Evolutionary conservation across 306 rosid genomes (phyloP).

Genomic region (Styphnolobium japonicum): DNA sequence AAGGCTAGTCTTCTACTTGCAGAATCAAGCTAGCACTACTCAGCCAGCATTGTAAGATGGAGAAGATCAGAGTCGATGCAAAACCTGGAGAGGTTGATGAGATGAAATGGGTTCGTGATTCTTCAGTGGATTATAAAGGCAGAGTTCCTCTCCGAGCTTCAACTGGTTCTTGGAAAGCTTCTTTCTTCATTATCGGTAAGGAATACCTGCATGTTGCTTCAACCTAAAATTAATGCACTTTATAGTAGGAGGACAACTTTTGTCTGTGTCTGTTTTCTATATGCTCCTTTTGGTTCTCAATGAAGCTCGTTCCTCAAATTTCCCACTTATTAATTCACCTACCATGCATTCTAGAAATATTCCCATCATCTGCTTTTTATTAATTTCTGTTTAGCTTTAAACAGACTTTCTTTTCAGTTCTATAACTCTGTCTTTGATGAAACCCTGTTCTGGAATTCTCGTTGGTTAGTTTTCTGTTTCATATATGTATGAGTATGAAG

Average conservation of each 20-base stretch:
- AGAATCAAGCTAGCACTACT: not conserved
- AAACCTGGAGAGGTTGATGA: conserved; percentile 20
- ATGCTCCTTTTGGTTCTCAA: not conserved
- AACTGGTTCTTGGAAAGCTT: conserved; percentile 73
- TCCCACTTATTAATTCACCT: not conserved
- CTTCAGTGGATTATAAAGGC: conserved; percentile 59
- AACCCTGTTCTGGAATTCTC: not conserved
- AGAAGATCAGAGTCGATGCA: conserved; percentile 24
- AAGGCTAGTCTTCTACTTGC: not conserved
- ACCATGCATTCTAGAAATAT: not conserved
- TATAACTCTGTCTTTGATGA: not conserved
- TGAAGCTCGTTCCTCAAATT: not conserved
- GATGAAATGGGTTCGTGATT: conserved; percentile 53
- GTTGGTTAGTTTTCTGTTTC: not conserved
- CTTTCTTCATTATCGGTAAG: conserved; percentile 61
- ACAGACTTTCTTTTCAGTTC: not conserved
- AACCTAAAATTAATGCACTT: not conserved
- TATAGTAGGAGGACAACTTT: not conserved
- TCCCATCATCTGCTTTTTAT: not conserved
- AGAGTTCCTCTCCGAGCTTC: conserved; percentile 58
- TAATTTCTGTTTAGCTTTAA: not conserved
- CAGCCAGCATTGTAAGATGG: conserved; percentile 5
- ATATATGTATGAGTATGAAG: not conserved
- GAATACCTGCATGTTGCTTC: not conserved
- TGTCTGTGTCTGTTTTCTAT: not conserved